phyloP scores from a whole-genome alignment of 805 yeast species.

The Cephaloascus albidus region DNA sequence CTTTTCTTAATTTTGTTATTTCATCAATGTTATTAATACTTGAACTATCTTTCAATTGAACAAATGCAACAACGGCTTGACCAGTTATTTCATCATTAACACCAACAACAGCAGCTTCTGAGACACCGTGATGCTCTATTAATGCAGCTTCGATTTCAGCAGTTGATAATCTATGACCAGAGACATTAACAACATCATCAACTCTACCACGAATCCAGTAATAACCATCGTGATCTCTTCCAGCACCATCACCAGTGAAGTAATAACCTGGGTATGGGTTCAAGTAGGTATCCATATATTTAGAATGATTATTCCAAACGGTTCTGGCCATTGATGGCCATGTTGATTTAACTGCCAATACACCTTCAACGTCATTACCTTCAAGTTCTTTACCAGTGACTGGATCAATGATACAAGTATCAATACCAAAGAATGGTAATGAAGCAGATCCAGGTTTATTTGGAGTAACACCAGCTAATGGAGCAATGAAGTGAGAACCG shows the following conservation, averaged over 20 bases:
- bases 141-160: conserved; percentile 95
- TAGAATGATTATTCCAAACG: conserved; percentile 78
- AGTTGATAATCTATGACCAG: conserved; percentile 97
- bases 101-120: conserved; percentile 97
- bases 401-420: conserved; percentile 88
- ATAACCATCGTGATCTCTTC: conserved; percentile 92
- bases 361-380: conserved; percentile 94
- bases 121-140: conserved; percentile 68
- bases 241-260: conserved; percentile 99
- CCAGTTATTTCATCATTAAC: conserved; percentile 93
- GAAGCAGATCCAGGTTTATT: conserved; percentile 98
- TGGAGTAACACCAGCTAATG: conserved; percentile 89
- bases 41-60: conserved; percentile 56
- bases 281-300: conserved; percentile 86
- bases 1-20: conserved; percentile 55
- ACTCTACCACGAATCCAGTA: conserved; percentile 98
- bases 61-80: conserved; percentile 95
- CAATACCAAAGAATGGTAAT: conserved; percentile 91
- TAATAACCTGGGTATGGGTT: conserved; percentile 89
- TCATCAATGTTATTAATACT: conserved; percentile 27
- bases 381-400: conserved; percentile 76
- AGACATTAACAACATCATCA: conserved; percentile 95
- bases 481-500: conserved; percentile 91
- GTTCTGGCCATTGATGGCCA: conserved; percentile 99
- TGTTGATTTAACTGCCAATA: conserved; percentile 76